Evolutionary conservation across 1,284 basidiomycete genomes (phyloP).

Genomic region (Neolentinus lepideus): DNA sequence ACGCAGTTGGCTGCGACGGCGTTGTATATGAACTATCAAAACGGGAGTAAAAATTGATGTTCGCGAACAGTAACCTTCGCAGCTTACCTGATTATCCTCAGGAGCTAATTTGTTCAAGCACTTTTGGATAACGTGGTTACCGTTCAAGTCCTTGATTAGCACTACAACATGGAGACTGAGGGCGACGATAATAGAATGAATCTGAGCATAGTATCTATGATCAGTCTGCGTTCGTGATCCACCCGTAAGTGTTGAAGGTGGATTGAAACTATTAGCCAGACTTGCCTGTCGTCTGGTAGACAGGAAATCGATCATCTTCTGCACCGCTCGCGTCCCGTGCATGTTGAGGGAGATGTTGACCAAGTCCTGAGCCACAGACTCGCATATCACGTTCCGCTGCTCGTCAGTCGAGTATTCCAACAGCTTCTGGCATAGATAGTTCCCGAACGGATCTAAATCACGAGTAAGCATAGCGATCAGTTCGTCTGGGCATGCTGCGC

Average conservation of each 20-base stretch:
- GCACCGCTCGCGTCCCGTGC: constrained; percentile 98
- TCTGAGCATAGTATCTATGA: constrained; percentile 80
- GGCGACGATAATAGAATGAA: constrained; percentile 95
- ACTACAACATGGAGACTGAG: constrained; percentile 97
- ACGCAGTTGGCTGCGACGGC: constrained; percentile 98
- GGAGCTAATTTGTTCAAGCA: constrained; percentile 97
- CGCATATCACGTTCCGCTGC: constrained; percentile 95
- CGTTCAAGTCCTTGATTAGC: constrained; percentile 99
- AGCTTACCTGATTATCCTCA: constrained; percentile 89
- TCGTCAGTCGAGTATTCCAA: constrained; percentile 98
- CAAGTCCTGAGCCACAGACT: constrained; percentile 94
- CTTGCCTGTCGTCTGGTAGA: constrained; percentile 89
- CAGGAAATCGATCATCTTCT: constrained; percentile 99
- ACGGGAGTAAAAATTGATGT: constrained; percentile 6
- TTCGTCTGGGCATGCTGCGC: constrained; percentile 12
- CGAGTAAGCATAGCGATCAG: neutral
- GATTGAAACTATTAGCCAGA: constrained; percentile 22
- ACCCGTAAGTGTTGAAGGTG: constrained; percentile 28
- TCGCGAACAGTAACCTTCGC: constrained; percentile 5
- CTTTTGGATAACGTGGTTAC: constrained; percentile 99
- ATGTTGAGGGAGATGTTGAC: constrained; percentile 99
- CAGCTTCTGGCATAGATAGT: constrained; percentile 98
- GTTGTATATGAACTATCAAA: constrained; percentile 93
- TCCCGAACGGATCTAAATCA: constrained; percentile 91
- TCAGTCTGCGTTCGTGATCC: constrained; percentile 52